These are phyloP conservation scores for Salix arbutifolia DNA, from an alignment of 345 rosid species.

Conservation along the genomic window DNA sequence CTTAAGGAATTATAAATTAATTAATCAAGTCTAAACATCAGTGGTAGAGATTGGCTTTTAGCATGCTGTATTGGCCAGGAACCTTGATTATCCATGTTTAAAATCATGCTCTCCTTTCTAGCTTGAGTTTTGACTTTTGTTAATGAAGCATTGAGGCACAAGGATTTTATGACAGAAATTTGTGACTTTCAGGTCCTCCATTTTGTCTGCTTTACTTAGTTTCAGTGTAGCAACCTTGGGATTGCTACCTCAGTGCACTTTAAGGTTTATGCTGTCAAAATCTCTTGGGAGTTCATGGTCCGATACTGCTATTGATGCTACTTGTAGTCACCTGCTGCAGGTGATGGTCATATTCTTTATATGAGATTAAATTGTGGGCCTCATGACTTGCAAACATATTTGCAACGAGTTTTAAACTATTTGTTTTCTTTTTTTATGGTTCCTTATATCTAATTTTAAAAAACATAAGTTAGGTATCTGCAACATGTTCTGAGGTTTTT, in stretches of 20 bases:
- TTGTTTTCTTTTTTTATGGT: background rate
- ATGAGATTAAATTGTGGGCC: background rate
- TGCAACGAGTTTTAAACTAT: background rate
- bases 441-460: background rate
- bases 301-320: conserved; percentile 54
- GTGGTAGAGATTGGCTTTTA: background rate
- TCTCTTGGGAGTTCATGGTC: conserved; percentile 69
- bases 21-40: background rate
- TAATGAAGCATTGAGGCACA: background rate
- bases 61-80: background rate
- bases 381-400: background rate
- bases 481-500: background rate
- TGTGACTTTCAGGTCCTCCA: conserved; percentile 55
- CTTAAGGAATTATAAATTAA: background rate
- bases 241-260: conserved; percentile 47
- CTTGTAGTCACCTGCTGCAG: conserved; percentile 66
- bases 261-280: conserved; percentile 40
- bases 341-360: conserved; percentile 23
- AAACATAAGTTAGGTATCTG: background rate
- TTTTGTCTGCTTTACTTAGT: conserved; percentile 48
- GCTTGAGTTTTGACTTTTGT: background rate
- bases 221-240: conserved; percentile 45
- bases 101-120: background rate
- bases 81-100: background rate
- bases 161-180: conserved; percentile 9